These are phyloP conservation scores for Oryza glumipatula DNA, from an alignment of 176 grass and related monocot genomes.

Conservation along the genomic window DNA sequence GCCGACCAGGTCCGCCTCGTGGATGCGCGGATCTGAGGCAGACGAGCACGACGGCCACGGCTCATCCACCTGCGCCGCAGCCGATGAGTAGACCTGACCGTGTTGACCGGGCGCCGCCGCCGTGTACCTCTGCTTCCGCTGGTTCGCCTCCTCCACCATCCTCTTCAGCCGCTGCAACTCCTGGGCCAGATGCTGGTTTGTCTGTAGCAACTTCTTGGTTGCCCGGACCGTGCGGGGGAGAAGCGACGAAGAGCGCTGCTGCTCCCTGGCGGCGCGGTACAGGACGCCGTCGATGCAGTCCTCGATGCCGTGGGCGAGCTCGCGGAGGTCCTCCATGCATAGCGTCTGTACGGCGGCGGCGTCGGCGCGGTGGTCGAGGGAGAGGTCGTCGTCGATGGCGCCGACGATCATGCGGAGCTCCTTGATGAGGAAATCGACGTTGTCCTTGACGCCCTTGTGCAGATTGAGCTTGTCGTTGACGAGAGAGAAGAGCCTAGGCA, in stretches of 20 bases:
- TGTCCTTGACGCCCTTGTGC: background rate
- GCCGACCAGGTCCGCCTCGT: background rate
- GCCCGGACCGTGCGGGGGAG: no score
- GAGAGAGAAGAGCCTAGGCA: constrained; percentile 20
- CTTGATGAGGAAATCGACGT: background rate
- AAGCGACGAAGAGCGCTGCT: no score
- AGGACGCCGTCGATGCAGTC: constrained; percentile 13
- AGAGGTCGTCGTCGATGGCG: background rate
- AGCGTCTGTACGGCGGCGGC: no score
- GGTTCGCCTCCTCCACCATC: background rate
- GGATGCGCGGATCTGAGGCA: background rate
- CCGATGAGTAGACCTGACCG: background rate
- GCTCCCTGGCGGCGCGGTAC: background rate
- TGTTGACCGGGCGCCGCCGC: background rate
- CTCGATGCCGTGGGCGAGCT: constrained; percentile 17
- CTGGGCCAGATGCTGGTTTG: background rate
- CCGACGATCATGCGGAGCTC: constrained; percentile 19
- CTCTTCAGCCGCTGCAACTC: constrained; percentile 1
- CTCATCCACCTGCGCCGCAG: background rate
- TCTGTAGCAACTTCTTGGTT: background rate
- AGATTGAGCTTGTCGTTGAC: background rate
- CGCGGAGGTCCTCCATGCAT: background rate
- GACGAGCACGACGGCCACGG: background rate
- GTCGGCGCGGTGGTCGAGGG: rapidly evolving
- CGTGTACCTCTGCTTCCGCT: constrained; percentile 4